phyloP scores from a whole-genome alignment of 1,139 yeast genomes.

The Hyphopichia khmerensis region DNA sequence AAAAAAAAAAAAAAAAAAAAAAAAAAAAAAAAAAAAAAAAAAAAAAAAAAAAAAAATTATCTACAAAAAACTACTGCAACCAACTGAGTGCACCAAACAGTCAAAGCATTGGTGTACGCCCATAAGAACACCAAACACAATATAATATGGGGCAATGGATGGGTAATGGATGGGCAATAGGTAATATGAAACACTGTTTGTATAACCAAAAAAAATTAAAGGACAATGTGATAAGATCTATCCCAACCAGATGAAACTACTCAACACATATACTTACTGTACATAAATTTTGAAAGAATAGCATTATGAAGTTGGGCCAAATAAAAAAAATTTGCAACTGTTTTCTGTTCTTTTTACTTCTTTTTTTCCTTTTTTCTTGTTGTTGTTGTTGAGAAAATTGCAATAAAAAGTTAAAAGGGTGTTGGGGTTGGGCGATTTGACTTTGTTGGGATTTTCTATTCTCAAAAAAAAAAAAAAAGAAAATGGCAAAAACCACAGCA shows the following conservation, averaged over 20 bases:
- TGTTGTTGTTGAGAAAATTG: background rate
- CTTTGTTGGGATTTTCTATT: background rate
- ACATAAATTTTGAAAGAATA: too few species aligned
- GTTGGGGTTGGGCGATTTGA: background rate
- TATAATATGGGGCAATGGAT: too few species aligned
- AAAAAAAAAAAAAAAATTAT: background rate
- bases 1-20: background rate
- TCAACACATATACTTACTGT: too few species aligned
- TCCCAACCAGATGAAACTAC: too few species aligned
- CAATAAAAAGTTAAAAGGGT: background rate
- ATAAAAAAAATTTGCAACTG: background rate
- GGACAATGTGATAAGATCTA: background rate
- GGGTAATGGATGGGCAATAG: too few species aligned
- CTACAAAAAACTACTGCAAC: background rate
- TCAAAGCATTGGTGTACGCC: background rate
- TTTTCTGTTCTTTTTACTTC: background rate
- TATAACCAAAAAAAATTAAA: background rate
- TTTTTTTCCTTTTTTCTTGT: too few species aligned
- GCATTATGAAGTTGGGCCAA: background rate
- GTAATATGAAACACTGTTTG: background rate
- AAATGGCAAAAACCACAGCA: too few species aligned
- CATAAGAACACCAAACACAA: background rate
- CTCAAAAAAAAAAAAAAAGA: too few species aligned
- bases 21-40: background rate
- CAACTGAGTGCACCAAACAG: too few species aligned